Base-by-base conservation (phyloP, 495 filamentous ascomycete species). In the Chaetomidium leptoderma region DNA sequence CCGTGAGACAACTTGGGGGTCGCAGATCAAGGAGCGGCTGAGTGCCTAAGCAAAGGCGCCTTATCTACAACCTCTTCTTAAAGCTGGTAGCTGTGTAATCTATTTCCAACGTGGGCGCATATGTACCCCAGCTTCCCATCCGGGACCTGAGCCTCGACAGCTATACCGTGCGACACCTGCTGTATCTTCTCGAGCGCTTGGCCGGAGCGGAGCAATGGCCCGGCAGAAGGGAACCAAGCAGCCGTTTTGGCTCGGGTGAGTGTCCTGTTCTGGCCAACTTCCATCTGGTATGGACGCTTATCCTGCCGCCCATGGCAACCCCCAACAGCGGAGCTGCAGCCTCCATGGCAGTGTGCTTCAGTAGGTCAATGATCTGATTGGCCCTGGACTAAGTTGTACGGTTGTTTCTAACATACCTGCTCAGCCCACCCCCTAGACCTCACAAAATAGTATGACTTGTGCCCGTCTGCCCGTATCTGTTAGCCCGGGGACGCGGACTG, bases 321-420 rank as follows among this genome's bases (percentile, higher is more conserved):
- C 17, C 8, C 35, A 14, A 13, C 50, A 75, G 72, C 23, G 70
- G 72, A 39, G 70, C 71, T 1, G 71, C 72, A 23, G 70, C 72
- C 4, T 75, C 72, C 13, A 68, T 73, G 64, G 70, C 72, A 33
- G 72, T 72, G 16, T 72, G 70, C 52, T 75, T 73, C 57, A 75
- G 69, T 74, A 63, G 62, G 71, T 67, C 36, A 24, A 57, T 26
- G 32, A 32, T 14, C 30, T 29, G 11, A 30, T 1, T 19, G 14
- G 10, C 11, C 4, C 19, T 16, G 10, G 13, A 23, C 32, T 14
- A 2, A 23, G 17, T 14, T 23, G 10, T n/a, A 43, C 9, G 13
- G n/a, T n/a, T 30, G 21, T 6, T 29, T n/a, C 51, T 53, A 32
- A 43, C 29, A 49, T 30, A 30, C 33, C 27, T 39, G 13, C 30